Percentiles rank a stretch among this genome's conserved stretches.
These are phyloP conservation scores for Tolypocladium ovalisporum DNA, from an alignment of 2,329 filamentous ascomycete species.

Conservation along the genomic window DNA sequence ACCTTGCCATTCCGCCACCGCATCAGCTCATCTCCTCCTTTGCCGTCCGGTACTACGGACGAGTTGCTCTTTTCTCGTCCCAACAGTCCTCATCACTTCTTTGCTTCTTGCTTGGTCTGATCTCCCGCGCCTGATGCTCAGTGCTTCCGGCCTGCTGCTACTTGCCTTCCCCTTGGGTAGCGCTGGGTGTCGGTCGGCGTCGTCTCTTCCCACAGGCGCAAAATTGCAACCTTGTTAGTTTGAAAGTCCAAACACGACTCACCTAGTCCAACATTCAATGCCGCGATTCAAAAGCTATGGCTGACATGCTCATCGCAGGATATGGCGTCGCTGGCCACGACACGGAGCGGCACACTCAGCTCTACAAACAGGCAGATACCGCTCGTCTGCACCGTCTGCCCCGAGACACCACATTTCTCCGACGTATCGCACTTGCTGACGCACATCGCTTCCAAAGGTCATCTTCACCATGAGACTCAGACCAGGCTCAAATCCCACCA, in stretches of 20 bases:
- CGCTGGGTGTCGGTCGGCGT: constrained; percentile 1
- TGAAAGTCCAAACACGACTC: not conserved
- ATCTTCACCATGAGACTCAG: constrained; percentile 75
- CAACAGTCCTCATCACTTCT: constrained; percentile 1
- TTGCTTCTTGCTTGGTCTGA: constrained; percentile 12
- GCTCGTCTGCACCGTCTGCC: constrained; percentile 74
- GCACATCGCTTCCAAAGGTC: constrained; percentile 86
- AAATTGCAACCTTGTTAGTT: constrained; percentile 1
- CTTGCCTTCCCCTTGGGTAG: constrained; percentile 12
- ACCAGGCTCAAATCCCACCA: constrained; percentile 60
- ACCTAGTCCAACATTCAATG: not conserved
- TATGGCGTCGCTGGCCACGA: constrained; percentile 24
- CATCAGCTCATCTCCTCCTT: constrained; percentile 1
- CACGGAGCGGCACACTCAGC: constrained; percentile 9
- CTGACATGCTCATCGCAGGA: constrained; percentile 11
- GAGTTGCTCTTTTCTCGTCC: constrained; percentile 14
- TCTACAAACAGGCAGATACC: constrained; percentile 37
- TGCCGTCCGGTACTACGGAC: constrained; percentile 4
- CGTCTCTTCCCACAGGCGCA: not conserved
- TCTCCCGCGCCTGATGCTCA: constrained; percentile 3
- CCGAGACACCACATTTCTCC: constrained; percentile 69
- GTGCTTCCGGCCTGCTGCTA: constrained; percentile 11
- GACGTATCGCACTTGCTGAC: constrained; percentile 88
- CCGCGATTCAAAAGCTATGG: not conserved
- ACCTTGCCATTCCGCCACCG: not conserved